A percentile compares a stretch with the other conserved stretches of the same genome.
Evolutionary conservation across 2,329 filamentous ascomycete genomes (phyloP).

Genomic region (Myriangium duriaei): DNA sequence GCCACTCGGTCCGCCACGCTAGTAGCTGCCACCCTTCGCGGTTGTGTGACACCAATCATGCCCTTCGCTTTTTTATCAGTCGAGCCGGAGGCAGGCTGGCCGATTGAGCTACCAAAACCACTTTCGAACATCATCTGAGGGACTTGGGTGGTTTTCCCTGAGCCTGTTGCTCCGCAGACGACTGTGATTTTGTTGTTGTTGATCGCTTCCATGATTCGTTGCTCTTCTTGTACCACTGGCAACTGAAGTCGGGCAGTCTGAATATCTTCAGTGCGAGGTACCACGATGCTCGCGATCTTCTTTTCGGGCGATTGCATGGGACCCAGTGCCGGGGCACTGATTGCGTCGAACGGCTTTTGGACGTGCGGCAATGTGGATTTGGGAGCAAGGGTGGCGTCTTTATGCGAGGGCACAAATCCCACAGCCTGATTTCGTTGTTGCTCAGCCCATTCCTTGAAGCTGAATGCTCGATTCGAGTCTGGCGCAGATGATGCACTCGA

Average conservation of each 20-base stretch:
- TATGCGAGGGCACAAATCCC: conserved; percentile 47
- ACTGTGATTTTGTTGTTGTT: conserved; percentile 84
- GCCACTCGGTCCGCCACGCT: conserved; percentile 91
- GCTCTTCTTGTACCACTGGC: conserved; percentile 87
- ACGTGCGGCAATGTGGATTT: conserved; percentile 30
- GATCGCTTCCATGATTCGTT: conserved; percentile 95
- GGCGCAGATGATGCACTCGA: conserved; percentile 17
- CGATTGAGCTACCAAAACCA: conserved; percentile 68
- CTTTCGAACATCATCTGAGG: conserved; percentile 94
- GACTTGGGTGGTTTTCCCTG: conserved; percentile 93
- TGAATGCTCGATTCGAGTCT: conserved; percentile 36
- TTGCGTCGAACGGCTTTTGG: conserved; percentile 3
- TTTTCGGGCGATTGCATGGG: conserved; percentile 6
- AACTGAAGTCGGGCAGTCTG: conserved; percentile 67
- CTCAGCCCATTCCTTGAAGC: conserved; percentile 90
- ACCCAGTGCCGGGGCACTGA: conserved; percentile 7
- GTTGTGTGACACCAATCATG: conserved; percentile 91
- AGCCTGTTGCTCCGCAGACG: conserved; percentile 88
- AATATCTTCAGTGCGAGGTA: conserved; percentile 58
- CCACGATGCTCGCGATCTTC: conserved; percentile 55
- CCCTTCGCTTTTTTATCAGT: conserved; percentile 44
- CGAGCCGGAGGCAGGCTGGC: conserved; percentile 21
- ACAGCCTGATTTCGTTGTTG: conserved; percentile 74
- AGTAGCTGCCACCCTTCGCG: conserved; percentile 84
- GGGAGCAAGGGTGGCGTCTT: conserved; percentile 25